These are phyloP conservation scores for Mycocalia duriaeana DNA, from an alignment of 1,284 basidiomycete genomes.

Conservation along the genomic window DNA sequence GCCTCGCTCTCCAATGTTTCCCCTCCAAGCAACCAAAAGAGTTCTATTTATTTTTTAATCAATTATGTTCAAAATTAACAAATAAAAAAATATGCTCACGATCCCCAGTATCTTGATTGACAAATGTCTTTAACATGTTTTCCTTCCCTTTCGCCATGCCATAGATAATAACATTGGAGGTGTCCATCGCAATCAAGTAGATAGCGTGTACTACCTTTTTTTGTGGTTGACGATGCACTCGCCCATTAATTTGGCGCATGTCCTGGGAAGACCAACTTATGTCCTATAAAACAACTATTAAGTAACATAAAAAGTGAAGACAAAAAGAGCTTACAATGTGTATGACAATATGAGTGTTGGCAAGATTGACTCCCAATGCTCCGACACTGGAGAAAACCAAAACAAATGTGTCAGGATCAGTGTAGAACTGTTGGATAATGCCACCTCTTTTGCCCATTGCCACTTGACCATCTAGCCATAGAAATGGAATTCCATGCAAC, in stretches of 20 bases:
- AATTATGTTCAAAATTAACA: too few species aligned
- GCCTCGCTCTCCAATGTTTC: too few species aligned
- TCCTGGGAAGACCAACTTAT: slow-evolving; percentile 28
- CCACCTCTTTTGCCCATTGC: slow-evolving; percentile 9
- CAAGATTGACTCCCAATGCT: slow-evolving; percentile 15
- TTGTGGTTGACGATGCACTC: slow-evolving; percentile 25
- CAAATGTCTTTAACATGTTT: slow-evolving; percentile 24
- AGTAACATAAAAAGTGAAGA: too few species aligned
- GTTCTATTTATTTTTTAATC: too few species aligned
- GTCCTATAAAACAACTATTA: slow-evolving; percentile 15
- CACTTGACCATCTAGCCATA: slow-evolving; percentile 17
- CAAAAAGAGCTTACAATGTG: slow-evolving; percentile 19
- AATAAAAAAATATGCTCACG: too few species aligned
- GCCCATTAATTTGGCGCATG: slow-evolving; percentile 22
- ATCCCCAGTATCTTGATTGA: slow-evolving; percentile 17
- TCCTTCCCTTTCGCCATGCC: slow-evolving; percentile 20
- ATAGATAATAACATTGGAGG: slow-evolving; percentile 22
- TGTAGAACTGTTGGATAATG: slow-evolving; percentile 13
- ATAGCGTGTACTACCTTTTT: slow-evolving; percentile 15
- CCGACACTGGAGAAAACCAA: slow-evolving; percentile 13
- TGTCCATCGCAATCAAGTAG: slow-evolving; percentile 22
- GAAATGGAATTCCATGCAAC: slow-evolving; percentile 14
- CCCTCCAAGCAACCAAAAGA: too few species aligned
- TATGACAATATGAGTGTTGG: slow-evolving; percentile 17
- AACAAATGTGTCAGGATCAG: slow-evolving; percentile 5